Percentiles rank a stretch among this genome's conserved stretches.
phyloP scores from a whole-genome alignment of 805 yeast genomes.

The Candida oleophila region DNA sequence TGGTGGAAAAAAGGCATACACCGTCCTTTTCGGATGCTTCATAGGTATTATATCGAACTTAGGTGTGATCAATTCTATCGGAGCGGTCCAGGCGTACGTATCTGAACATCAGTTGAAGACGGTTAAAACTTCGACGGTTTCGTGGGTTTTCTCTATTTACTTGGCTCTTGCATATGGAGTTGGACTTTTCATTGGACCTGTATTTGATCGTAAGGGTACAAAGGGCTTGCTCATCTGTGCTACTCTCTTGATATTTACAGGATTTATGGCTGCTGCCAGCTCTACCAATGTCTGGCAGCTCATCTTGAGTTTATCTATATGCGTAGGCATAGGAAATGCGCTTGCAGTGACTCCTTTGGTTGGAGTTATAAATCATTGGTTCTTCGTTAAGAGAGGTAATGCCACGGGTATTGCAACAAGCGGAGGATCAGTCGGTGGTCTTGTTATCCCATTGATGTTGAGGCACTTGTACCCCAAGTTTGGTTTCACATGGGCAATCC shows the following conservation, averaged over 20 bases:
- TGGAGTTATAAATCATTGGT: slow-evolving; percentile 68
- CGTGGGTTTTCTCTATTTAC: slow-evolving; percentile 67
- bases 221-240: slow-evolving; percentile 42
- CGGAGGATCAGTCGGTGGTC: slow-evolving; percentile 62
- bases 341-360: slow-evolving; percentile 60
- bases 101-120: slow-evolving; percentile 52
- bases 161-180: slow-evolving; percentile 47
- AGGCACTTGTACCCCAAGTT: slow-evolving; percentile 35
- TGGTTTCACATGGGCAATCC: slow-evolving; percentile 56
- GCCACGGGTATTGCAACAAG: slow-evolving; percentile 55
- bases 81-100: slow-evolving; percentile 63
- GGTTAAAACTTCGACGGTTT: slow-evolving; percentile 45
- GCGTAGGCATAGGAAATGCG: slow-evolving; percentile 60
- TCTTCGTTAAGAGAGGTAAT: slow-evolving; percentile 53
- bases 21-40: slow-evolving; percentile 57
- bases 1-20: slow-evolving; percentile 59
- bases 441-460: slow-evolving; percentile 50
- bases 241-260: slow-evolving; percentile 41
- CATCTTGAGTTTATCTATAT: slow-evolving; percentile 55
- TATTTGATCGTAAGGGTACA: slow-evolving; percentile 65
- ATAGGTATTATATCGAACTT: slow-evolving; percentile 53
- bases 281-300: slow-evolving; percentile 58
- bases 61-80: slow-evolving; percentile 58
- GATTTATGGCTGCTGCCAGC: slow-evolving; percentile 57
- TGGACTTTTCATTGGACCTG: slow-evolving; percentile 54